Evolutionary conservation across 1,284 basidiomycete genomes (phyloP).

Genomic region (Ceratobasidium sp.): DNA sequence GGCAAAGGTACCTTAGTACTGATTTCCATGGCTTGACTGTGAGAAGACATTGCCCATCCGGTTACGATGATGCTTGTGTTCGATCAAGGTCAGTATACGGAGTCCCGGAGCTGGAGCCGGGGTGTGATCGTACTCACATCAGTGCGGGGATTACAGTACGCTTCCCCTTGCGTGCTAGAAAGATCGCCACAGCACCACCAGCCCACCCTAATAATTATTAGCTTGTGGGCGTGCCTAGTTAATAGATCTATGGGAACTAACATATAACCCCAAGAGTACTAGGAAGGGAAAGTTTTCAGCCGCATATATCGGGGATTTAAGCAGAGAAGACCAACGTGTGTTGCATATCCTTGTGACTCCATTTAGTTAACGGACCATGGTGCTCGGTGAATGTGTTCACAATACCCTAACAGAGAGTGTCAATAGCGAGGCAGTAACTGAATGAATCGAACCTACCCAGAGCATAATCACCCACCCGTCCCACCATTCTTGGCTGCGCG

Average conservation of each 20-base stretch:
- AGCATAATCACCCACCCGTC: constrained; percentile 91
- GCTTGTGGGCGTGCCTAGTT: neutral
- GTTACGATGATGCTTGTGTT: constrained; percentile 85
- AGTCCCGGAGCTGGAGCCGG: constrained; percentile 15
- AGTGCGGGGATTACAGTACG: constrained; percentile 82
- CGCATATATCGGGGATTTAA: neutral
- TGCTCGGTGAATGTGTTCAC: constrained; percentile 97
- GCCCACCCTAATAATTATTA: constrained; percentile 78
- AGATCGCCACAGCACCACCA: constrained; percentile 90
- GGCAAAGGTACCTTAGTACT: constrained; percentile 75
- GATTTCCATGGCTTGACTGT: constrained; percentile 87
- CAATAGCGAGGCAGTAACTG: neutral
- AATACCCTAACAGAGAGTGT: constrained; percentile 66
- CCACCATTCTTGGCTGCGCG: constrained; percentile 84
- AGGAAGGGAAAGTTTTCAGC: constrained; percentile 50
- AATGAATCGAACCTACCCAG: constrained; percentile 73
- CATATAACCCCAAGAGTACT: constrained; percentile 75
- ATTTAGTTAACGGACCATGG: constrained; percentile 68
- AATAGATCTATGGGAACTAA: constrained; percentile 54
- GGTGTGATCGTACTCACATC: constrained; percentile 69
- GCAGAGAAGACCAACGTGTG: constrained; percentile 76
- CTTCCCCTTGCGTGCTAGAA: constrained; percentile 85
- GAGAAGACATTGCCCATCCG: constrained; percentile 96
- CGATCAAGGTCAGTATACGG: constrained; percentile 20
- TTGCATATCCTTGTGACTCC: constrained; percentile 96